Evolutionary conservation across 2,329 filamentous ascomycete genomes (phyloP).

Genomic region (Fusarium globosum): DNA sequence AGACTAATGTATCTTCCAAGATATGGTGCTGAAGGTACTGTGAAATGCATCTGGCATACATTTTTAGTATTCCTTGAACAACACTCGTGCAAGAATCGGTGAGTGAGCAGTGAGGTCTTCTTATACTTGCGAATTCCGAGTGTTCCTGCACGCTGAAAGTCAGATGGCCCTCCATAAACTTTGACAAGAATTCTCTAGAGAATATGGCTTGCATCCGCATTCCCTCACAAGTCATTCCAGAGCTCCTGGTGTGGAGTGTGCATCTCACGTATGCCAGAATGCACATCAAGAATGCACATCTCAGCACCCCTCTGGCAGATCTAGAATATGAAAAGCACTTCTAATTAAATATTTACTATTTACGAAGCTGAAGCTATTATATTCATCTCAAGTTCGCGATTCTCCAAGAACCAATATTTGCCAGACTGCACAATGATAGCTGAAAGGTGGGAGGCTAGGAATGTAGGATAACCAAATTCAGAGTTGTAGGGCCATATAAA

Average conservation of each 20-base stretch:
- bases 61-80: not conserved
- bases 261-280: constrained; percentile 27
- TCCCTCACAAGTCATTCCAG: constrained; percentile 37
- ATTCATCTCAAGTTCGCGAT: not conserved
- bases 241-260: constrained; percentile 33
- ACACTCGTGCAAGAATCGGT: too few species aligned
- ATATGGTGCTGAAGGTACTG: not conserved
- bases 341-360: not conserved
- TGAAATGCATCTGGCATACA: too few species aligned
- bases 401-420: not conserved
- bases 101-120: constrained; percentile 8
- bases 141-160: constrained; percentile 8
- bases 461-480: constrained; percentile 28
- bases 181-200: constrained; percentile 36
- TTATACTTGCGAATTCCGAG: constrained; percentile 21
- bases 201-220: constrained; percentile 40
- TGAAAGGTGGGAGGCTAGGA: constrained; percentile 4
- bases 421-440: not conserved
- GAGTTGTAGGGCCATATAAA: constrained; percentile 13
- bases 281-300: constrained; percentile 29
- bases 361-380: not conserved
- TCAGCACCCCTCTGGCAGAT: constrained; percentile 21
- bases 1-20: not conserved
- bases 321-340: not conserved
- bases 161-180: constrained; percentile 31